A percentile compares a stretch with the other conserved stretches of the same genome.
Evolutionary conservation across 2,329 filamentous ascomycete species (phyloP).

Genomic region (Hymenoscyphus fructigenus): DNA sequence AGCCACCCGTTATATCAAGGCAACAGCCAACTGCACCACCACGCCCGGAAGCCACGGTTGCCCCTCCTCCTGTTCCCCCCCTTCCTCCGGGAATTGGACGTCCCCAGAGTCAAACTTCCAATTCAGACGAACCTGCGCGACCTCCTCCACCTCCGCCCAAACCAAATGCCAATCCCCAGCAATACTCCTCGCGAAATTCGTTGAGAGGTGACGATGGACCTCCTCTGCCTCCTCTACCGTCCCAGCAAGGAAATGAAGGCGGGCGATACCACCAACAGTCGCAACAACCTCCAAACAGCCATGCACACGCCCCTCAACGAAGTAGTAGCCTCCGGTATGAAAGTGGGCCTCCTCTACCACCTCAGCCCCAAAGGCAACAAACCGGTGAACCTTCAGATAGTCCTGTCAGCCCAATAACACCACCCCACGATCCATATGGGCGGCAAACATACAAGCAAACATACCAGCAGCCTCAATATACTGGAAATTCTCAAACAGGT

Average conservation of each 20-base stretch:
- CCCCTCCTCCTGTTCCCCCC: slow-evolving; percentile 69
- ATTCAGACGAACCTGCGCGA: slow-evolving; percentile 29
- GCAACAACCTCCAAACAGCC: slow-evolving; percentile 18
- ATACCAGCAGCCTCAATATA: slow-evolving; percentile 18
- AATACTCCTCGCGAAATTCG: slow-evolving; percentile 19
- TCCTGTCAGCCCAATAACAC: slow-evolving; percentile 32
- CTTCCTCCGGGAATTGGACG: slow-evolving; percentile 66
- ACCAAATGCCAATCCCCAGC: slow-evolving; percentile 23
- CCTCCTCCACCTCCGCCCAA: slow-evolving; percentile 39
- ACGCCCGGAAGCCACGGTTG: slow-evolving; percentile 38
- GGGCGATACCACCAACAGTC: slow-evolving; percentile 26
- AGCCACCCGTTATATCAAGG: slow-evolving; percentile 83
- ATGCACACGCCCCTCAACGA: slow-evolving; percentile 33
- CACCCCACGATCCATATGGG: slow-evolving; percentile 26
- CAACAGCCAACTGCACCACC: slow-evolving; percentile 51
- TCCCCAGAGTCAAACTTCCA: slow-evolving; percentile 36
- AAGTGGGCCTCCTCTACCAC: slow-evolving; percentile 31
- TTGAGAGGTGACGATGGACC: slow-evolving; percentile 32
- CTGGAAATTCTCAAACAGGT: slow-evolving; percentile 17
- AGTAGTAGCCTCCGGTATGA: slow-evolving; percentile 36
- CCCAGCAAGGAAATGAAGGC: slow-evolving; percentile 21
- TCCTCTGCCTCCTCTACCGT: slow-evolving; percentile 37
- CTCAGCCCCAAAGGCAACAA: slow-evolving; percentile 32
- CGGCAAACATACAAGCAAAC: slow-evolving; percentile 23
- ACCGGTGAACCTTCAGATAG: slow-evolving; percentile 29